These are phyloP conservation scores for Beauveria scarabaeidicola DNA, from an alignment of 2,329 filamentous ascomycete species.

Conservation along the genomic window DNA sequence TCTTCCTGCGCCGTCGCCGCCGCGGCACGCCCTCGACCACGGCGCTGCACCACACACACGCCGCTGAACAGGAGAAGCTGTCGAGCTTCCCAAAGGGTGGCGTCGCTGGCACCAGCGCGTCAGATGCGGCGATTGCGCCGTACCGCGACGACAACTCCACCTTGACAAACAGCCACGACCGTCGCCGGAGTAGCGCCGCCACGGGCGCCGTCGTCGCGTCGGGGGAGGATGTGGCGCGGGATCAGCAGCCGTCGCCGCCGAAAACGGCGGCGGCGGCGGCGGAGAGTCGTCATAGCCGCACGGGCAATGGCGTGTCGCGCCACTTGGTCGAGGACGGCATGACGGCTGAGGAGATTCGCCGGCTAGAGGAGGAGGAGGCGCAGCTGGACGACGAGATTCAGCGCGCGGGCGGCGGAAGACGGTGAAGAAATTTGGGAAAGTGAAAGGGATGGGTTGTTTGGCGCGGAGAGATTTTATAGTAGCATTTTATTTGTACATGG, in stretches of 20 bases:
- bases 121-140: slow-evolving; percentile 2
- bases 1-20: slow-evolving; percentile 33
- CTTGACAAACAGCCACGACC: not conserved
- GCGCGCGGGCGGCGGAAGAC: slow-evolving; percentile 27
- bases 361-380: slow-evolving; percentile 49
- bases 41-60: not conserved
- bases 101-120: not conserved
- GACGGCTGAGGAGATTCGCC: slow-evolving; percentile 46
- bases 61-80: not conserved
- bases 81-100: slow-evolving; percentile 34
- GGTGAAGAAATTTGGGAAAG: too few relatives aligned
- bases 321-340: slow-evolving; percentile 53
- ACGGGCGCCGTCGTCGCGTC: too few relatives aligned
- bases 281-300: slow-evolving; percentile 12
- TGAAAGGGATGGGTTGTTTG: too few relatives aligned
- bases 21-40: slow-evolving; percentile 11
- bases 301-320: slow-evolving; percentile 23
- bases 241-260: not conserved
- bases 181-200: not conserved
- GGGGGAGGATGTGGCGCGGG: not conserved
- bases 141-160: not conserved
- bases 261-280: not conserved
- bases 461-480: not conserved
- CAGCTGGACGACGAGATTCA: slow-evolving; percentile 50
- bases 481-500: not conserved